These are phyloP conservation scores for Eutrema yunnanense DNA, from an alignment of 345 rosid species.

Conservation along the genomic window DNA sequence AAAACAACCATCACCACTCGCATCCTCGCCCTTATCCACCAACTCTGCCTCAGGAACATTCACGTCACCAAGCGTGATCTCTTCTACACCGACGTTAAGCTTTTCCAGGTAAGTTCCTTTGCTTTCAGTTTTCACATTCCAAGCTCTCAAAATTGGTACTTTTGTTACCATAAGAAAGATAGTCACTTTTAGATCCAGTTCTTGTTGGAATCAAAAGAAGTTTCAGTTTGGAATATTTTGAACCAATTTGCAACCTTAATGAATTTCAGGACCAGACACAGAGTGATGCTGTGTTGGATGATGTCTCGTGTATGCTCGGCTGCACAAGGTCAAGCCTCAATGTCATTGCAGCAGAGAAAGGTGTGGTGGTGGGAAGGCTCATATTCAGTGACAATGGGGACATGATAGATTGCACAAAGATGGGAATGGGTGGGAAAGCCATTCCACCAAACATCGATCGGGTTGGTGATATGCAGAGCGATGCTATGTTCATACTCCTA, in stretches of 20 bases:
- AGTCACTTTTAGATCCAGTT: not conserved
- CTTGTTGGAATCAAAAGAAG: not conserved
- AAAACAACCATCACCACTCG: conserved; percentile 81
- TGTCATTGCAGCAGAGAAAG: conserved; percentile 91
- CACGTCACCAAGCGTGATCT: conserved; percentile 98
- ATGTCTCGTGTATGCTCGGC: conserved; percentile 90
- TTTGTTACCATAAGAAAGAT: not conserved
- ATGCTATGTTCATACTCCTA: conserved; percentile 74
- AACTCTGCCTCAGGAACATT: conserved; percentile 71
- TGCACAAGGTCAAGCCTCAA: conserved; percentile 91
- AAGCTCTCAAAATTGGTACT: not conserved
- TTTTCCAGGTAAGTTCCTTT: conserved; percentile 56
- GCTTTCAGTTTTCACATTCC: conserved; percentile 1
- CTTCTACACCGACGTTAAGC: conserved; percentile 96
- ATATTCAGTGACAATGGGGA: conserved; percentile 96
- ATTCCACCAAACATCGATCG: conserved; percentile 93
- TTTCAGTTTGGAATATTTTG: not conserved
- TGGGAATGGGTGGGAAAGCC: conserved; percentile 99
- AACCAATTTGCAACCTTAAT: conserved; percentile 2
- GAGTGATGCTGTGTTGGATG: conserved; percentile 80
- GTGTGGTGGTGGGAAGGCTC: conserved; percentile 90
- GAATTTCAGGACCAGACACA: conserved; percentile 83
- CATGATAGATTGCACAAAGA: conserved; percentile 94
- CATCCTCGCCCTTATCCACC: conserved; percentile 88
- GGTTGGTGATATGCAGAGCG: conserved; percentile 93